Evolutionary conservation across 768 basidiomycete genomes (phyloP), one percentile per base, ranked within the genome.

Genomic region (Naematelia encephala): DNA sequence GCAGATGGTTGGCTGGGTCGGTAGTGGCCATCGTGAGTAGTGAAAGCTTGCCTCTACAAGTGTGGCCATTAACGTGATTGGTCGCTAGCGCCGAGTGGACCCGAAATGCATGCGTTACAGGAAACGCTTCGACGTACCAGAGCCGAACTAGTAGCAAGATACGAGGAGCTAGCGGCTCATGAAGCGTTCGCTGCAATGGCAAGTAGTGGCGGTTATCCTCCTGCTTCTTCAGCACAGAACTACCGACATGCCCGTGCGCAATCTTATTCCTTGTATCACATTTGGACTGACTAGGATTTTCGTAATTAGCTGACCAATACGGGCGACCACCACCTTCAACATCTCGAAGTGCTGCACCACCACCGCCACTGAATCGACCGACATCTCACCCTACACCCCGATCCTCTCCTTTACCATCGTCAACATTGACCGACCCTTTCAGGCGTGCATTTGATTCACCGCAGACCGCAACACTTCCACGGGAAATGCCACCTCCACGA

Each of bases 1-100:
- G 14, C 63, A 64, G 39, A 57, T 73, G 50, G 54, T 55, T 1
- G 57, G 57, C 1, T 70, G 63, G 66, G 34, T 68, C 2, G 54
- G 60, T n/a, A 43, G 51, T 5, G 43, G 54, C 29, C 55, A 55
- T 16, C 59, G 70, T 68, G 52, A 67, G 67, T 65, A 26, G n/a
- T 23, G 21, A n/a, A 3, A 26, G 19, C n/a, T 26, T 14, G 10
- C 10, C 27, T 16, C 8, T 29, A 16, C 11, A 16, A 12, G n/a
- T 10, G n/a, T 12, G 13, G 14, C 5, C 2, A 1, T 19, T 30
- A 10, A n/a, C 2, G 13, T 14, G 5, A 59, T 34, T 49, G 12
- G 34, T 25, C 14, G 5, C 13, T 28, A 63, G 57, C 51, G 25
- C 29, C 57, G 13, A 46, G 29, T n/a, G 4, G 30, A 1, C 11